phyloP scores from a whole-genome alignment of 495 filamentous ascomycete species.

The Melanomma pulvis-pyrius region DNA sequence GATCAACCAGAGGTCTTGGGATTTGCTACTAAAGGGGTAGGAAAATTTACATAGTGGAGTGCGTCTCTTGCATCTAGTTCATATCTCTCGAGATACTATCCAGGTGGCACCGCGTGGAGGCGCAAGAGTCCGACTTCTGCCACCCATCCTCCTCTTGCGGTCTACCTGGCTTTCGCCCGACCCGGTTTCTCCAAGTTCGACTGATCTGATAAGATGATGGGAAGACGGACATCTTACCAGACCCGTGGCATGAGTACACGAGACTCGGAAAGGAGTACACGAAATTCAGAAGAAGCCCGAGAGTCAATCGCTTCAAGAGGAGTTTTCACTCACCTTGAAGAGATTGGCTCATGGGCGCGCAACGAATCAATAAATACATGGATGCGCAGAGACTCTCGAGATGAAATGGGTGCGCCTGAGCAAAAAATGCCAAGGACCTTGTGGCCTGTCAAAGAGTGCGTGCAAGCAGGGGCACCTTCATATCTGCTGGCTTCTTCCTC shows the following conservation, averaged over 20 bases:
- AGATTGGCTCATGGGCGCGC: background rate
- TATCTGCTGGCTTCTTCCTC: conserved; percentile 7
- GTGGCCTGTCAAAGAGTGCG: conserved; percentile 3
- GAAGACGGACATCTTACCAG: background rate
- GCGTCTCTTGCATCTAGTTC: conserved; percentile 29
- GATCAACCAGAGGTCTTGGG: too few relatives aligned
- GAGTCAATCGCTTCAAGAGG: too few relatives aligned
- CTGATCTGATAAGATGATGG: background rate
- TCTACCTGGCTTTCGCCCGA: conserved; percentile 2
- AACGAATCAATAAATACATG: too few relatives aligned
- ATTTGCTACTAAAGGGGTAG: background rate
- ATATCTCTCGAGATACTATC: conserved; percentile 20
- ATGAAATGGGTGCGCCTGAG: background rate
- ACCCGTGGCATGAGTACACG: background rate
- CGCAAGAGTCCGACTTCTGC: conserved; percentile 29
- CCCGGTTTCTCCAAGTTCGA: conserved; percentile 4
- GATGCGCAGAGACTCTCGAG: too few relatives aligned
- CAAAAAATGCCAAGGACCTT: conserved; percentile 14
- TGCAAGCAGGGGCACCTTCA: background rate
- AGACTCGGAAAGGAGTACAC: background rate
- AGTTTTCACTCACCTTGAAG: too few relatives aligned
- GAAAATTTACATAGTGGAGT: background rate
- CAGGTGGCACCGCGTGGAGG: conserved; percentile 23
- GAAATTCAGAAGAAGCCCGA: background rate
- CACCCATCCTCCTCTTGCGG: conserved; percentile 26